Base-by-base conservation (phyloP, 1,284 basidiomycete genomes). In the Leccinum proximum region DNA sequence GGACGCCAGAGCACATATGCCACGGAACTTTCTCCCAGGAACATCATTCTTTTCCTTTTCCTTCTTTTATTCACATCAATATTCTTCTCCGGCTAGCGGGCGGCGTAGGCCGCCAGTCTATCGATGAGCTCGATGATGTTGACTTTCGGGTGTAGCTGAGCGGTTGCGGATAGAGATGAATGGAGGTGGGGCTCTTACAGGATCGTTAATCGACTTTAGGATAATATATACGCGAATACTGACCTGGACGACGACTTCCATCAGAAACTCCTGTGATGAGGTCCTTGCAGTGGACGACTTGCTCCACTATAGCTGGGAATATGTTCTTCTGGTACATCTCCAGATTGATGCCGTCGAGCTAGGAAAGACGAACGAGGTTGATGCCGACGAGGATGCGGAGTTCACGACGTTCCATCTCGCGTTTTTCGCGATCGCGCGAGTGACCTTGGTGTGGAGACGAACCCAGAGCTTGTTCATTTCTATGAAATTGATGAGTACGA, bases 401-500 rank as follows among this genome's bases (percentile, higher is more conserved):
- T 70, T 98, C 96, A 65, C 89, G 87, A 42, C 95, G 88, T 75
- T 98, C 96, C 84, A 96, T 83, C 77, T 98, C 96, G 62, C 96
- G 90, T 77, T 96, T 96, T 76, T 98, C 96, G 63, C 94, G 88
- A 76, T 98, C 96, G 58, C 94, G 87, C 6, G 94, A 96, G 74
- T 97, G 94, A 0, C 96, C 96, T 74, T 96, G 93, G 72, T 98
- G 96, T 98, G 96, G 26, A 98, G 82, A 56, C 96, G 89, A 2
- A 98, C 96, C 96, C 96, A 98, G 35, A 97, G 88, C 77, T 98
- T 98, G 85, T 97, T 98, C 96, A 98, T 98, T 76, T 98, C 96
- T 75, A 98, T 94, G 73, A 97, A 97, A 79, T 98, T 97, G 95
- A 18, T 97, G 66, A 98, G 84, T 26, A 97, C 94, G 75, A 97